Evolutionary conservation across 192 early-diverging fungal genomes (phyloP).

Genomic region (Umbelopsis isabellina): DNA sequence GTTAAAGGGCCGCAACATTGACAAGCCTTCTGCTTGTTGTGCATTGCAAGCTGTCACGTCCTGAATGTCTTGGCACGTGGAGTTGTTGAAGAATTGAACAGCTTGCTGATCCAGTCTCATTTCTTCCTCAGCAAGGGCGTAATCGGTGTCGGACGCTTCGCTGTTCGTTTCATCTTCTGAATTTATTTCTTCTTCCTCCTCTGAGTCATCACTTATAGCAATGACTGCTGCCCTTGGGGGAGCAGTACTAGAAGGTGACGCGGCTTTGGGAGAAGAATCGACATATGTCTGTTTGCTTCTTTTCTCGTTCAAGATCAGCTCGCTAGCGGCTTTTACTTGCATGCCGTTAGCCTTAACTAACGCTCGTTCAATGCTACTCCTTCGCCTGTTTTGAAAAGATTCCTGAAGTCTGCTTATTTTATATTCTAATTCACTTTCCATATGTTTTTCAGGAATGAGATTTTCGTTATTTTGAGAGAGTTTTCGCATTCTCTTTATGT

Average conservation of each 20-base stretch:
- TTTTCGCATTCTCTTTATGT: not conserved
- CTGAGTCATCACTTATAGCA: not conserved
- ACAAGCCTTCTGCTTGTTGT: not conserved
- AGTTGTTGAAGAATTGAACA: slow-evolving; percentile 25
- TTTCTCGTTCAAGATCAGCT: not conserved
- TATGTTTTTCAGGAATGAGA: not conserved
- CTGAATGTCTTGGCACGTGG: slow-evolving; percentile 27
- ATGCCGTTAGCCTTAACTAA: not conserved
- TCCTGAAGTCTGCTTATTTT: not conserved
- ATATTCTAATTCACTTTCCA: slow-evolving; percentile 19
- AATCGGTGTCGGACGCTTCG: not conserved
- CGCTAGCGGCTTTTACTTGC: slow-evolving; percentile 5
- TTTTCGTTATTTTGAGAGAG: not conserved
- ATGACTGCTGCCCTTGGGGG: not conserved
- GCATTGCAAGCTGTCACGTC: slow-evolving; percentile 29
- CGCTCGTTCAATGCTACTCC: not conserved
- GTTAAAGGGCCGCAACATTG: slow-evolving; percentile 57
- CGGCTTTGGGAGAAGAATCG: not conserved
- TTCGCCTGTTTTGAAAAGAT: not conserved
- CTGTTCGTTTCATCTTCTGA: not conserved
- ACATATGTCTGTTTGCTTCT: not conserved
- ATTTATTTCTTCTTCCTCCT: not conserved
- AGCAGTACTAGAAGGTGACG: not conserved
- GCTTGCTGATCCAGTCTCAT: not conserved
- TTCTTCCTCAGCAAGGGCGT: not conserved